Evolutionary conservation across 108 stramenopile species (phyloP).

Genomic region (Thalassiosira profunda): DNA sequence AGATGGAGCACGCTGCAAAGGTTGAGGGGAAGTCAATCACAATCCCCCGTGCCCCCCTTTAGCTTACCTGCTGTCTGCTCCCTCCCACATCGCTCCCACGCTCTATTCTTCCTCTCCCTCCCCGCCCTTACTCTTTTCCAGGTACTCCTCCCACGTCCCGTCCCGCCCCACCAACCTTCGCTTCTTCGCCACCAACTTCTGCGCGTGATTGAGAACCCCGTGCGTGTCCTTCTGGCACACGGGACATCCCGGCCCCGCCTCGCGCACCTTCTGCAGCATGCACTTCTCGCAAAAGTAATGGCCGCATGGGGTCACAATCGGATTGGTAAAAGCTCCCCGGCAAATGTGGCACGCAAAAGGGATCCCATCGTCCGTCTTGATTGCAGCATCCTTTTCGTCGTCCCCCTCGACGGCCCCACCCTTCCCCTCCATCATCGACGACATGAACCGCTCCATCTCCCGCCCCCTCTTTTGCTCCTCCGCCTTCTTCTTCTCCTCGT

Average conservation of each 20-base stretch:
- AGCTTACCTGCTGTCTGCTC: too few species aligned
- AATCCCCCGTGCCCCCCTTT: too few species aligned
- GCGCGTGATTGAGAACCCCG: constrained; percentile 87
- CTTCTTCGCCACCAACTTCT: constrained; percentile 79
- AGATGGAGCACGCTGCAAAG: too few species aligned
- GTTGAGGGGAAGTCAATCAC: too few species aligned
- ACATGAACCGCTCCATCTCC: constrained; percentile 75
- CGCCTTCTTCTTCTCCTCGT: constrained; percentile 89
- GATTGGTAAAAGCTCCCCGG: constrained; percentile 87
- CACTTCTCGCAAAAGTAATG: constrained; percentile 97
- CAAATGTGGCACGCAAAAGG: constrained; percentile 98
- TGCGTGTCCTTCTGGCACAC: constrained; percentile 93
- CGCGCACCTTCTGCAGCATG: constrained; percentile 65
- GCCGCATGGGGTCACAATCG: constrained; percentile 92
- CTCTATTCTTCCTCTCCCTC: too few species aligned
- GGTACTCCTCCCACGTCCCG: constrained; percentile 55
- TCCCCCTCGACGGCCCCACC: neutral
- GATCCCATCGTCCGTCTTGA: constrained; percentile 78
- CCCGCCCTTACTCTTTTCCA: too few species aligned
- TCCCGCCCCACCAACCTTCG: constrained; percentile 59
- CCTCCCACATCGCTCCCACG: too few species aligned
- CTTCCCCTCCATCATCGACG: constrained; percentile 34
- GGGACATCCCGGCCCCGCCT: constrained; percentile 64
- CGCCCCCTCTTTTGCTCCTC: constrained; percentile 63
- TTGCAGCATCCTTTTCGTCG: neutral